Base-by-base conservation (phyloP, 352 stramenopile species). In the Halophytophthora polymorphica region DNA sequence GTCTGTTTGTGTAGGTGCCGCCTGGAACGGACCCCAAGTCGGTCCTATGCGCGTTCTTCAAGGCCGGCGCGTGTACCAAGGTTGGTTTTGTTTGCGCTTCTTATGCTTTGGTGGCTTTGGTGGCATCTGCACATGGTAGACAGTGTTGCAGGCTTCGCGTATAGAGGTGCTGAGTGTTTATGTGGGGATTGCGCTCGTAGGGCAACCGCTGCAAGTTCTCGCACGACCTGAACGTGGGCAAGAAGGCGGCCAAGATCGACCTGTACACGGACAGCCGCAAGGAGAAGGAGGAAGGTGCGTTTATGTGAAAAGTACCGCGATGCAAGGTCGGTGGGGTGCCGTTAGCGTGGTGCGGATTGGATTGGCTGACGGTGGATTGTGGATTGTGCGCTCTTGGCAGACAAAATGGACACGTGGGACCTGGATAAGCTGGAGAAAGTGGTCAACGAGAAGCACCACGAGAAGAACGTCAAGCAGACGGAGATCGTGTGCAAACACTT, bases 401-500 rank as follows among this genome's bases (percentile, higher is more conserved):
- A 94, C 44, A 65, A 84, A 60, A 95, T 95, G 43, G 84, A 95
- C 47, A 77, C 71, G 45, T 96, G 86, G 86, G 85, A 95, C 44
- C 86, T 87, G 53, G 81, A 76, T 46, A 95, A 96, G 57, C 64
- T 96, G n/a, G 86, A 96, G 53, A 65, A 88, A 41, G 83, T 93
- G 33, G 76, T 95, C 25, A 74, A 73, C 19, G 76, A 95, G 51
- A 95, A 93, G 59, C 82, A 95, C 56, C 82, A 86, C 52, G 68
- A 90, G 47, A 91, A 91, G 48, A 69, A 71, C n/a, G 62, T 67
- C 23, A 95, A 79, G 44, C 80, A 88, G 47, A 95, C 84, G 18
- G 84, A 95, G 55, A 95, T 95, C 56, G 84, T 95, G 42, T 96
- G 86, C 69, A 93, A 93, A 51, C 72, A 90, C 63, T 96, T 96